Percentiles rank a stretch among this genome's conserved stretches.
phyloP scores from a whole-genome alignment of 208 protist genomes.

The Herpetomonas samuelpessoai region DNA sequence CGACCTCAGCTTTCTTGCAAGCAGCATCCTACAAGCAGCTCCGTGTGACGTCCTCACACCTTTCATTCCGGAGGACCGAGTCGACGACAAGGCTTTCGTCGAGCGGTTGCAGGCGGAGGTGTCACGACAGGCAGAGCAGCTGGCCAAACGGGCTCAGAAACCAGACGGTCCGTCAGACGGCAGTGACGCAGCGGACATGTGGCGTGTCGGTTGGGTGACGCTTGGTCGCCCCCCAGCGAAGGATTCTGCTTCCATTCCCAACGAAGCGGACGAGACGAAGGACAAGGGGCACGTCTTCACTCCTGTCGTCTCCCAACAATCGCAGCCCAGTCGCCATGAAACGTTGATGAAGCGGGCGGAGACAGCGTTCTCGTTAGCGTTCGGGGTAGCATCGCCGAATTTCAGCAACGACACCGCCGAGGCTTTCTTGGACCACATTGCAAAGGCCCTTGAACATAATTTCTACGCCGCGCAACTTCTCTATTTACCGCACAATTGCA shows the following conservation, averaged over 20 bases:
- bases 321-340: too few species aligned
- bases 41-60: constrained; percentile 59
- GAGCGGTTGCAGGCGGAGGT: constrained; percentile 24
- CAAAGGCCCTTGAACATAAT: constrained; percentile 14
- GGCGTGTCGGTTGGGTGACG: constrained; percentile 27
- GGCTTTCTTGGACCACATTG: constrained; percentile 24
- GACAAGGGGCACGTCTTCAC: not conserved
- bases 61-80: not conserved
- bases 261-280: not conserved
- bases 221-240: not conserved
- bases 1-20: constrained; percentile 18
- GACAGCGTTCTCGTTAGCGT: not conserved
- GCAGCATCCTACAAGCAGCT: constrained; percentile 37
- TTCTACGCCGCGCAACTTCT: constrained; percentile 38
- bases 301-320: too few species aligned
- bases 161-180: constrained; percentile 3
- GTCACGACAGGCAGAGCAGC: not conserved
- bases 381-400: too few species aligned
- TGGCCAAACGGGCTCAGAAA: too few species aligned
- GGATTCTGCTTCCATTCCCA: too few species aligned
- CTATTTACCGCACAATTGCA: constrained; percentile 31
- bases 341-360: too few species aligned
- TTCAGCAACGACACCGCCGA: not conserved
- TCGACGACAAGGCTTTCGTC: constrained; percentile 11
- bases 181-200: not conserved